Conservation (phyloP, 2,329 filamentous ascomycete genomes). For the Fonsecaea erecta region DNA sequence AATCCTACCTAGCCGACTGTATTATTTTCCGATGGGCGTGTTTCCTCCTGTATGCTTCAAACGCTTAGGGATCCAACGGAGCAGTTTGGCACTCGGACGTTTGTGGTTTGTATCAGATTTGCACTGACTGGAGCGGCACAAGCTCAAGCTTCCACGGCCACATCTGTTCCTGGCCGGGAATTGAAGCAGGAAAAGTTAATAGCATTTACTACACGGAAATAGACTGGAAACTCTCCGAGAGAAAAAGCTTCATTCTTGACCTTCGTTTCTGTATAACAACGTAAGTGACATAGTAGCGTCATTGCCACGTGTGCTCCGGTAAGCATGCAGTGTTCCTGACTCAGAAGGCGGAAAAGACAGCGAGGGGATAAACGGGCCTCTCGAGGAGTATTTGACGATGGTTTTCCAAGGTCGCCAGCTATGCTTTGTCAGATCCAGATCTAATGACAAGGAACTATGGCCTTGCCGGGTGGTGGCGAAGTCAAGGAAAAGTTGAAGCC, state of each 20-base stretch:
- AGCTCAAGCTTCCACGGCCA: not conserved
- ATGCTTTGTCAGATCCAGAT: conserved; percentile 12
- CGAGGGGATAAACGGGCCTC: not conserved
- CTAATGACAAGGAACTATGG: not conserved
- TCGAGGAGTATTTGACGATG: not conserved
- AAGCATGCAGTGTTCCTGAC: not conserved
- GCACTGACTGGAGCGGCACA: too few species aligned
- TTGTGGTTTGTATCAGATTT: too few species aligned
- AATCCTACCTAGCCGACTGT: too few species aligned
- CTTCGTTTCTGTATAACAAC: not conserved
- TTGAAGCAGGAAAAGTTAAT: not conserved
- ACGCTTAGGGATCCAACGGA: too few species aligned
- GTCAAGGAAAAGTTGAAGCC: conserved; percentile 12
- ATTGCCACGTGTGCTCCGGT: not conserved
- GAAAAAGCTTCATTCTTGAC: not conserved
- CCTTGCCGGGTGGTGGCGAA: conserved; percentile 9
- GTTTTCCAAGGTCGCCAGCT: not conserved
- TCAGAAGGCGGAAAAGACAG: not conserved
- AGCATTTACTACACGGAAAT: not conserved
- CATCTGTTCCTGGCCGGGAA: not conserved
- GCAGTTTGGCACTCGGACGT: too few species aligned
- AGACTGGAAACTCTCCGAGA: not conserved
- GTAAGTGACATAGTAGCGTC: not conserved
- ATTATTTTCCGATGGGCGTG: too few species aligned
- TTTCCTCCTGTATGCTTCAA: too few species aligned